phyloP scores from a whole-genome alignment of 768 basidiomycete genomes.

The Lentinula sp. region DNA sequence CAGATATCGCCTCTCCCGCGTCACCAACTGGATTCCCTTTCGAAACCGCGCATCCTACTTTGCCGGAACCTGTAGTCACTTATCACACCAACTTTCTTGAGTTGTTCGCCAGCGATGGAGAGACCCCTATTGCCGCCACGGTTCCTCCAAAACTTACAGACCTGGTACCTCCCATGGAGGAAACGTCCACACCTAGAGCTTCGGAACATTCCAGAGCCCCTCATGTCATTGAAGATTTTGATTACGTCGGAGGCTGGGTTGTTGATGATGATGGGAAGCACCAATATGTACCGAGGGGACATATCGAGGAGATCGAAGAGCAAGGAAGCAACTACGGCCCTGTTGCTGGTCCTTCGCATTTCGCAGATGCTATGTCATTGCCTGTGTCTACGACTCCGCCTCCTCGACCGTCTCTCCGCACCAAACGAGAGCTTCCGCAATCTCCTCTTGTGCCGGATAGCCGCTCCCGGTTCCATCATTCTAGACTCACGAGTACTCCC shows the following conservation, averaged over 20 bases:
- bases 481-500: too few relatives aligned
- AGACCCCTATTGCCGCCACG: not conserved
- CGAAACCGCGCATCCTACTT: not conserved
- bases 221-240: constrained; percentile 7
- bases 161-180: not conserved
- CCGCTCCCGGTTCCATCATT: not conserved
- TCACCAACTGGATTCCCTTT: not conserved
- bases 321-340: not conserved
- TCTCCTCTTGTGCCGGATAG: not conserved
- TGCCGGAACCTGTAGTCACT: not conserved
- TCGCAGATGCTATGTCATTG: not conserved
- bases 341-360: not conserved
- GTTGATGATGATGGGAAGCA: constrained; percentile 9
- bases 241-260: constrained; percentile 14
- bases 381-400: not conserved
- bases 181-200: not conserved
- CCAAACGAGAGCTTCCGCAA: not conserved
- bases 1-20: not conserved
- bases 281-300: constrained; percentile 11
- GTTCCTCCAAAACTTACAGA: not conserved
- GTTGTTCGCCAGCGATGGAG: not conserved
- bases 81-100: constrained; percentile 3
- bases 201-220: not conserved
- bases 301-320: constrained; percentile 9
- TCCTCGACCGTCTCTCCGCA: not conserved